A percentile compares a stretch with the other conserved stretches of the same genome.
Evolutionary conservation across 257 asterid genomes (phyloP).

Genomic region (Solanum sejunctum): DNA sequence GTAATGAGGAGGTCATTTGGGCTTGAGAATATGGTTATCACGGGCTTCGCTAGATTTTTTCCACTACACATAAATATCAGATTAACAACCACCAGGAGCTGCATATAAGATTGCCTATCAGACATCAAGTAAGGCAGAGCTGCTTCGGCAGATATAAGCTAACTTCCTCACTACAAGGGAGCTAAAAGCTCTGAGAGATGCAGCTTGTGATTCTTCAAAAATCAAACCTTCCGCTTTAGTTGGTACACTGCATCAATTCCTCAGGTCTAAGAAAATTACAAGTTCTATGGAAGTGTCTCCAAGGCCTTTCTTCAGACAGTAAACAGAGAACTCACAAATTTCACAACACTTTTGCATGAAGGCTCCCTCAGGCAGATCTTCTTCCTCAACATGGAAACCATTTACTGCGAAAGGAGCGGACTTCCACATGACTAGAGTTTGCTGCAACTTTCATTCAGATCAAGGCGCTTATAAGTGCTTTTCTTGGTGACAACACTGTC

Average conservation of each 20-base stretch:
- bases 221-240: constrained; percentile 70
- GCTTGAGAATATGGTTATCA: constrained; percentile 84
- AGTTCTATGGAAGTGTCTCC: constrained; percentile 76
- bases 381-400: constrained; percentile 54
- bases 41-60: constrained; percentile 88
- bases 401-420: constrained; percentile 41
- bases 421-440: constrained; percentile 90
- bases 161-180: constrained; percentile 74
- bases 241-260: constrained; percentile 55
- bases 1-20: constrained; percentile 80
- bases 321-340: constrained; percentile 70
- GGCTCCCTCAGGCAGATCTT: constrained; percentile 70
- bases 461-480: constrained; percentile 89
- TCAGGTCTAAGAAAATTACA: constrained; percentile 78
- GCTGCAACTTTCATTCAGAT: constrained; percentile 48
- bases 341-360: constrained; percentile 81
- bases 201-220: constrained; percentile 71
- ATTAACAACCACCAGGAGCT: constrained; percentile 74
- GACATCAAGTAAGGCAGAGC: constrained; percentile 80
- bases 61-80: constrained; percentile 85
- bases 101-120: constrained; percentile 74
- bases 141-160: constrained; percentile 68
- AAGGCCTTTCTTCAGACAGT: constrained; percentile 83
- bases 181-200: constrained; percentile 60
- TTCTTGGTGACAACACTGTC: constrained; percentile 64